Base-by-base conservation (phyloP, 495 filamentous ascomycete species). In the Physcia stellaris region DNA sequence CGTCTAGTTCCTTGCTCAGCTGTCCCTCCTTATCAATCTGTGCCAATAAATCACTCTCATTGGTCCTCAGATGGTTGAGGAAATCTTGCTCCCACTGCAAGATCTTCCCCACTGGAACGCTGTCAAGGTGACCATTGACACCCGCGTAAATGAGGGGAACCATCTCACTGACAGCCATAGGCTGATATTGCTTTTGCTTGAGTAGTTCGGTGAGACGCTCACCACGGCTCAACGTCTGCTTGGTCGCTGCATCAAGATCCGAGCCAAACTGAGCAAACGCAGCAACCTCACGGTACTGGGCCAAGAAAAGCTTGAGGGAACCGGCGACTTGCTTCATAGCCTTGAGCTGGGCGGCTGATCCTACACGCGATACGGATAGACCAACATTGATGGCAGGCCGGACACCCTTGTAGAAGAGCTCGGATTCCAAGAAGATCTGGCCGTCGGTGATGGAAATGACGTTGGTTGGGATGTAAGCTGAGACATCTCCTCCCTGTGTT, bases 271-370 rank as follows among this genome's bases (percentile, higher is more conserved):
- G 90, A 54, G 90, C 90, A 69, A 98, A 98, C 54, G 90, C 90
- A 60, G 90, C 90, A 46, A 98, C 90, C 70, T 98, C 90, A 88
- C 90, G 90, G 75, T 98, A 98, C 74, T 98, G 90, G 57, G 90
- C 90, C 79, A 98, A 86, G 85, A 96, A 98, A 53, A 98, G 85
- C 76, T 98, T 98, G 56, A 98, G 73, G 51, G 87, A 95, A 76
- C 90, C 90, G 59, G 90, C 90, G 60, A 98, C 90, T 78, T 98
- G 90, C 75, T 96, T 98, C 90, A 98, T 98, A 67, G 90, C 86
- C 83, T 98, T 98, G 67, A 98, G 79, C 75, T 98, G 90, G 58
- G 90, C 90, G 61, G 90, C 86, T 56, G 90, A 98, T 62, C 90
- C 90, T 77, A 98, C 90, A 81, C 90, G 90, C 58, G 90, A 98